Evolutionary conservation across 2,329 filamentous ascomycete genomes (phyloP).

Genomic region (Penicillium expansum): DNA sequence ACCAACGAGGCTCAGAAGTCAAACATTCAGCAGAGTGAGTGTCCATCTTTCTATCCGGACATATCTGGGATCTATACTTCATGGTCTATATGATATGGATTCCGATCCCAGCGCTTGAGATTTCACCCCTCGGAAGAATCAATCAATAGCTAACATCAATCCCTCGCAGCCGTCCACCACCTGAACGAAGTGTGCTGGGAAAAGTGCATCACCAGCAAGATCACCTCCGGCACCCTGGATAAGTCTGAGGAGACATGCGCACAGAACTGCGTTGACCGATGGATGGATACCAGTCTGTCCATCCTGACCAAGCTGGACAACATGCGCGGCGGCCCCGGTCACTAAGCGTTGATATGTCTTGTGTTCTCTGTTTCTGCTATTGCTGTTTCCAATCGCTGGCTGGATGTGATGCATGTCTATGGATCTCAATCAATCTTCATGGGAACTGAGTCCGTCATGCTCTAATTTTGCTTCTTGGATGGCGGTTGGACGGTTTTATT

Average conservation of each 20-base stretch:
- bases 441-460: not conserved
- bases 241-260: constrained; percentile 77
- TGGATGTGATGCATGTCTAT: not conserved
- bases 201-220: constrained; percentile 78
- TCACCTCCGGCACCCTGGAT: constrained; percentile 71
- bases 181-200: constrained; percentile 84
- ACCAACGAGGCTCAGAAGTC: constrained; percentile 81
- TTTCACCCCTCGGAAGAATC: not conserved
- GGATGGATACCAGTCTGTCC: constrained; percentile 81
- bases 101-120: not conserved
- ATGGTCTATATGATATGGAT: not conserved
- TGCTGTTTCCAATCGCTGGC: not conserved
- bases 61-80: not conserved
- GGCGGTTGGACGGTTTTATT: not conserved
- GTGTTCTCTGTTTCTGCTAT: not conserved
- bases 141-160: constrained; percentile 8
- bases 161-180: constrained; percentile 58
- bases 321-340: constrained; percentile 43
- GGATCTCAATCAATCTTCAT: not conserved
- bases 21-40: constrained; percentile 51
- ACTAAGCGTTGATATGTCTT: constrained; percentile 22
- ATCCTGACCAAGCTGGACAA: constrained; percentile 82
- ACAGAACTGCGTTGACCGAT: constrained; percentile 89
- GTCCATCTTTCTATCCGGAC: not conserved
- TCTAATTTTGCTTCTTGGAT: not conserved